Evolutionary conservation across 306 rosid genomes (phyloP), one percentile per base, ranked within the genome.

Genomic region (Lathyrus aphaca): DNA sequence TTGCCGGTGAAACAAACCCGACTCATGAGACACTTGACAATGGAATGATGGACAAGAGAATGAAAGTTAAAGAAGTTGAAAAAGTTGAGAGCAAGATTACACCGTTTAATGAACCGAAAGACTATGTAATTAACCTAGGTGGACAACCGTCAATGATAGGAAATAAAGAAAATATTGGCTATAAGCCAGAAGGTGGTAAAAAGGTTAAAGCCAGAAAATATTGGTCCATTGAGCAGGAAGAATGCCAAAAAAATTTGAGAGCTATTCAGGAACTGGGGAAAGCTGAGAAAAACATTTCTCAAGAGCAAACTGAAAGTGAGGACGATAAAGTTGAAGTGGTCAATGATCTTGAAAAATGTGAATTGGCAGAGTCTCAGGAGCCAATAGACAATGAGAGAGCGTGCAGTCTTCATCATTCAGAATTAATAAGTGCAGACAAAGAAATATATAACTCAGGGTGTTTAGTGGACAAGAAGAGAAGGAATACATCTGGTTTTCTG

Each of bases 11-110:
- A 71, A 56, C 84, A 62, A 74, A 68, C 69, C 69, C 76, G 69
- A 80, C 50, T 79, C 82, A 66, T 63, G 82, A 82, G 73, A 63
- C 75, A 21, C 69, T 42, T 72, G 73, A 69, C 66, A 77, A 44
- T 37, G 82, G 77, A 74, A 62, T 19, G 42, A 68, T 29, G 30
- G 86, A 79, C 63, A 53, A 51, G 60, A 70, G 19, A 50, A 43
- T 58, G 56, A 65, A 60, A 57, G 73, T 48, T 45, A 56, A 65
- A 19, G 68, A 27, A 65, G 73, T 56, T 18, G 78, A 30, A 65
- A 81, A 82, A 69, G 74, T 75, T 56, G 80, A 64, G 51, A 68
- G 72, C 65, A 78, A 64, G 69, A 73, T 69, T 69, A 49, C 70
- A 66, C 46, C 77, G 57, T 65, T 44, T 23, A 18, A 29, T 58